Percentiles rank a stretch among this genome's conserved stretches.
phyloP scores from a whole-genome alignment of 768 basidiomycete species.

The Trametes gibbosa region DNA sequence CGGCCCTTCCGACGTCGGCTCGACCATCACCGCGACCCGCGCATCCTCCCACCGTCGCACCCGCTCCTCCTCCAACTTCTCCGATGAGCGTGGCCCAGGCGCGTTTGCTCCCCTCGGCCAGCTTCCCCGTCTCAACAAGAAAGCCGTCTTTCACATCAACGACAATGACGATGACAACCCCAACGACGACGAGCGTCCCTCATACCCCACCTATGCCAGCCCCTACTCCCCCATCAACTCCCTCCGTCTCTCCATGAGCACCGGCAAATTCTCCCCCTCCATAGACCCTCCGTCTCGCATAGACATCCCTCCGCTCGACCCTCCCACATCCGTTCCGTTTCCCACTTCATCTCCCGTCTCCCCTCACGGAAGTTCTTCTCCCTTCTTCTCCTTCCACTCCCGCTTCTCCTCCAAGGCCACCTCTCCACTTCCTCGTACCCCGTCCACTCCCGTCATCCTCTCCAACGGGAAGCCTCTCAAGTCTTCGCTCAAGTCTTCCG shows the following conservation, averaged over 20 bases:
- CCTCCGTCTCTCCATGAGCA: conserved; percentile 26
- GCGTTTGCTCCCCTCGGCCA: conserved; percentile 47
- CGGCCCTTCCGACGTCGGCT: conserved; percentile 19
- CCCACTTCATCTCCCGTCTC: conserved; percentile 37
- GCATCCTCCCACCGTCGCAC: conserved; percentile 29
- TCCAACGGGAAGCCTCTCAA: conserved; percentile 86
- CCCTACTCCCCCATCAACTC: conserved; percentile 25
- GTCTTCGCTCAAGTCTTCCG: conserved; percentile 71
- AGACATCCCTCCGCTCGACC: conserved; percentile 21
- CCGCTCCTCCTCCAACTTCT: conserved; percentile 33
- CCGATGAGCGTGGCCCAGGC: conserved; percentile 42
- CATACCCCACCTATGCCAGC: conserved; percentile 19
- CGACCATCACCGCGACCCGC: conserved; percentile 22
- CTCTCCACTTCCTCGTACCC: conserved; percentile 31
- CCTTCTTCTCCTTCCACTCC: conserved; percentile 25
- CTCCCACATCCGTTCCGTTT: conserved; percentile 38
- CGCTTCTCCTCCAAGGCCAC: conserved; percentile 9
- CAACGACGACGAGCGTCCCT: conserved; percentile 25
- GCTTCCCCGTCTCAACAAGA: conserved; percentile 43
- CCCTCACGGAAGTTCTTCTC: conserved; percentile 20
- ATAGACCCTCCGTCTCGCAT: conserved; percentile 22
- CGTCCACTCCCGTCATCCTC: conserved; percentile 46
- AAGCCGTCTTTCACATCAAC: conserved; percentile 26
- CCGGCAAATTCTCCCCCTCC: conserved; percentile 24
- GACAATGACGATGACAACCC: conserved; percentile 37